Conservation (phyloP, 371 early-diverging fungal species). For the Choanephora cucurbitarum region DNA sequence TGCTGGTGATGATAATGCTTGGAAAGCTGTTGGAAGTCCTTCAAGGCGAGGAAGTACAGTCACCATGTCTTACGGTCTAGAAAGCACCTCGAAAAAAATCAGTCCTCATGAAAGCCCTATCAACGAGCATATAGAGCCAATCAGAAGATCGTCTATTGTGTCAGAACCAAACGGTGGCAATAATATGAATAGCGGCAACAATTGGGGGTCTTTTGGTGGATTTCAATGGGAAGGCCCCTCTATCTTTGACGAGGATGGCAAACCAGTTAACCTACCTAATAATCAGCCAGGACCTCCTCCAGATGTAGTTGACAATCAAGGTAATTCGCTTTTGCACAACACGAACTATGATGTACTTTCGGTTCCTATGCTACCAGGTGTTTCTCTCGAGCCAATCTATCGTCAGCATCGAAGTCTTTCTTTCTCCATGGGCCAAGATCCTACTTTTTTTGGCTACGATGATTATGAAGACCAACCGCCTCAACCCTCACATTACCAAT, state of each 20-base stretch:
- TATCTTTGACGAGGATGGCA: constrained; percentile 37
- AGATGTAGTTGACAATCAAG: background rate
- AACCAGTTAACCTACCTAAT: constrained; percentile 12
- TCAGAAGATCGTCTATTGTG: constrained; percentile 18
- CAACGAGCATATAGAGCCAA: constrained; percentile 14
- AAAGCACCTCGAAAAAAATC: constrained; percentile 8
- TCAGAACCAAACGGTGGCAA: constrained; percentile 13
- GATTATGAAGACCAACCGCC: constrained; percentile 31
- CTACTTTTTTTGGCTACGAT: constrained; percentile 46
- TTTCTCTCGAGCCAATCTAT: constrained; percentile 43
- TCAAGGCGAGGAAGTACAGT: constrained; percentile 34
- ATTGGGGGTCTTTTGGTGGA: constrained; percentile 49
- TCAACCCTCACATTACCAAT: constrained; percentile 9
- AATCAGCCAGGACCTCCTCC: constrained; percentile 6
- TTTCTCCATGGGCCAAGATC: constrained; percentile 53
- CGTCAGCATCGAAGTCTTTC: constrained; percentile 53
- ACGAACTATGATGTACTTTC: constrained; percentile 26
- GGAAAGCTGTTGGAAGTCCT: constrained; percentile 38
- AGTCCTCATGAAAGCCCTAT: constrained; percentile 21
- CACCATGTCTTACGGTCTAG: background rate
- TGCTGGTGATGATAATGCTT: constrained; percentile 28
- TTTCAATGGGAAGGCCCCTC: constrained; percentile 48
- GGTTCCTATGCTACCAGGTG: constrained; percentile 49
- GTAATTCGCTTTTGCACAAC: background rate
- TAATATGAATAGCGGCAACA: background rate